Evolutionary conservation across 176 grass and related monocot genomes (phyloP), one percentile per base, ranked within the genome.

Genomic region (Phoenix dactylifera): DNA sequence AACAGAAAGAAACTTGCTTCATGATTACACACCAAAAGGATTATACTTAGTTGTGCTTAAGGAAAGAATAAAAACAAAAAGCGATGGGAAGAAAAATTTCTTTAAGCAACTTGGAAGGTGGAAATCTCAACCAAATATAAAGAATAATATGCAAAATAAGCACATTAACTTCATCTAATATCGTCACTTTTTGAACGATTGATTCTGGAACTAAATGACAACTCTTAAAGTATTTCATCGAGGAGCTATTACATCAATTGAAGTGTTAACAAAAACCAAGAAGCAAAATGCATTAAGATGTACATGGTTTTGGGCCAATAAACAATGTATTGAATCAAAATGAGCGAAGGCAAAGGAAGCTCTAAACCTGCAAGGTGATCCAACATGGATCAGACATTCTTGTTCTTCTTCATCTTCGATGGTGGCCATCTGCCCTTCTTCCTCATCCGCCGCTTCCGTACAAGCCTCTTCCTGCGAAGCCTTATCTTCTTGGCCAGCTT

Each of bases 401-500:
- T 80, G 51, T 80, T 73, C 71, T 97, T 90, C 87, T 82, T 90
- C 92, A 85, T 82, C 74, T 96, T 90, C 17, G 92, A 84, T 0
- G 85, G 78, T 6, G 87, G 78, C 92, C 92, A 91, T 55, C 84
- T 73, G 18, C 92, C 92, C 63, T 82, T 88, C 80, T 91, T 97
- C 80, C 92, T 91, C 58, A 97, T 63, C 50, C 25, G 51, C 68
- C 83, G 82, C 83, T 96, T 96, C 5, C 81, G 80, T 35, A 96
- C 59, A 30, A 96, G 86, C 26, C 83, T 72, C 68, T 60, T 78
- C 30, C 81, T 85, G 52, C 92, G 76, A 60, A 74, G 75, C 66
- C 92, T 82, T 53, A 90, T 50, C 35, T 90, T 90, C 64, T 87
- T 86, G 50, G 78, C 81, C 26, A 82, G 50, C 60, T 96, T 90